phyloP scores from a whole-genome alignment of 1,284 basidiomycete species.

The Porphyrellus sp. region DNA sequence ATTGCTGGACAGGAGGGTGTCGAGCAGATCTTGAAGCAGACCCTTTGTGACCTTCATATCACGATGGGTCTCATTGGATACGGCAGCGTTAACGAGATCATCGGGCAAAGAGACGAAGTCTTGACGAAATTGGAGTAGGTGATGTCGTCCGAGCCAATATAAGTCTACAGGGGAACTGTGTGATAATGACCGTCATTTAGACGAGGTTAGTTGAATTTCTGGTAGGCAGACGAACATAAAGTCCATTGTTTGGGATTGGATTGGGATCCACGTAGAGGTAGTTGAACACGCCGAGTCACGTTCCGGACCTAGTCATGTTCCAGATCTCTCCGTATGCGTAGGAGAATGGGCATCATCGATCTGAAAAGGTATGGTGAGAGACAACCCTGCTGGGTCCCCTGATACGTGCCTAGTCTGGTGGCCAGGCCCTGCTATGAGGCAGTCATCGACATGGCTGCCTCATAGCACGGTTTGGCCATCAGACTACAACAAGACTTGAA shows the following conservation, averaged over 20 bases:
- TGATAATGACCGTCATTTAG: too few relatives aligned
- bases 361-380: too few relatives aligned
- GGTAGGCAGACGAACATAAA: too few relatives aligned
- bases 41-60: slow-evolving; percentile 61
- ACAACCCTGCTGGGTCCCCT: too few relatives aligned
- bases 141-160: not conserved
- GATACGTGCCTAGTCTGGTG: not conserved
- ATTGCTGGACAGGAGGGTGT: slow-evolving; percentile 63
- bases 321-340: too few relatives aligned
- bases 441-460: too few relatives aligned
- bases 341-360: too few relatives aligned
- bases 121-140: slow-evolving; percentile 17
- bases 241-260: too few relatives aligned
- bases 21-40: slow-evolving; percentile 59
- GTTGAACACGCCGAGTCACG: too few relatives aligned
- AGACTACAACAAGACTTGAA: not conserved
- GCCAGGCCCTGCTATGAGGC: not conserved
- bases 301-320: too few relatives aligned
- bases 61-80: slow-evolving; percentile 52
- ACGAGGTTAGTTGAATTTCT: too few relatives aligned
- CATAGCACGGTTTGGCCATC: not conserved
- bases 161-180: not conserved
- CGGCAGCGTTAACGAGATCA: slow-evolving; percentile 44
- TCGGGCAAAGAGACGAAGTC: slow-evolving; percentile 44
- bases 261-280: too few relatives aligned